phyloP scores from a whole-genome alignment of 441 rosid genomes.

The Corymbia calophylla region DNA sequence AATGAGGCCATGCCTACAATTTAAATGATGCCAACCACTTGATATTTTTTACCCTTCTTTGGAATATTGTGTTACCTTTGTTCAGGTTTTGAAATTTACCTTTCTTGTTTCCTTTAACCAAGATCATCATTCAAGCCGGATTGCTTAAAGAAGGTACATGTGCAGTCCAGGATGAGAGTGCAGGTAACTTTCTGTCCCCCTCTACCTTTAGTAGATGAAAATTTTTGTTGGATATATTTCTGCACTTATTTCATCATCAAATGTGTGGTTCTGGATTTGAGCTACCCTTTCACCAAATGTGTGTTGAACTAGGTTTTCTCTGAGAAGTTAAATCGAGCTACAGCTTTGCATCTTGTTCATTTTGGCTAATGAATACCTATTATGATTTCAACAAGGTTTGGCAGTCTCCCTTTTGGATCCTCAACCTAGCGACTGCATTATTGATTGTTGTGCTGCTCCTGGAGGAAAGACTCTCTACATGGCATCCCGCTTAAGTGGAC shows the following conservation, averaged over 20 bases:
- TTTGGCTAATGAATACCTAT: not conserved
- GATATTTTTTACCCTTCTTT: not conserved
- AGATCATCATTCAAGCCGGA: constrained; percentile 83
- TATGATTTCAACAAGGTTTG: constrained; percentile 40
- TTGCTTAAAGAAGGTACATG: constrained; percentile 75
- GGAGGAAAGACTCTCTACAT: constrained; percentile 94
- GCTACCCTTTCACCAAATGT: not conserved
- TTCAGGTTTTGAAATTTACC: not conserved
- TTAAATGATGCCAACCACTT: not conserved
- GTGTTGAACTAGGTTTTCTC: not conserved
- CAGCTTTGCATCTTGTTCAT: not conserved
- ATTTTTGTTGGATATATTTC: not conserved
- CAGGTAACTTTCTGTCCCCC: constrained; percentile 41
- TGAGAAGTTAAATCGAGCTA: not conserved
- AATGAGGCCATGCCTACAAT: not conserved
- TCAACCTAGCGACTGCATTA: constrained; percentile 72
- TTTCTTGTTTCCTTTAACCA: constrained; percentile 15
- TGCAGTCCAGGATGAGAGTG: constrained; percentile 98
- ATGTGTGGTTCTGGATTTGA: not conserved
- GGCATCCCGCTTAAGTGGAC: constrained; percentile 68
- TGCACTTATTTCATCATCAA: not conserved
- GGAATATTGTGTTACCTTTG: not conserved
- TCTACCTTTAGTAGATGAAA: not conserved
- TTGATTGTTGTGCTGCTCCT: constrained; percentile 98
- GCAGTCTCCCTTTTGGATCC: constrained; percentile 86